These are phyloP conservation scores for Calonectria hongkongensis DNA, from an alignment of 2,329 filamentous ascomycete species.

Conservation along the genomic window DNA sequence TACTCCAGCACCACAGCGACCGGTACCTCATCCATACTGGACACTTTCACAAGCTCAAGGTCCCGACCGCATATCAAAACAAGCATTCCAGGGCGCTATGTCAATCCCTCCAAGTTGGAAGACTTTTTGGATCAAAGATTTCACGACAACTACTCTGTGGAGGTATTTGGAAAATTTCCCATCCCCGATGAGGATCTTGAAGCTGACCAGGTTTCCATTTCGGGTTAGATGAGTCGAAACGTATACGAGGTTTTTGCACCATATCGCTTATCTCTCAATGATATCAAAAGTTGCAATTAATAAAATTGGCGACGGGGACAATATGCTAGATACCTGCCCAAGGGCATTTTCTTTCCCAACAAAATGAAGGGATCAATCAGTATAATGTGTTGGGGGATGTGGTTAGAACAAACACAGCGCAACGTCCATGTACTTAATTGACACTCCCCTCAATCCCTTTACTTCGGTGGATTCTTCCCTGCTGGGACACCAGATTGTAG, in stretches of 20 bases:
- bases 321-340: too few relatives aligned
- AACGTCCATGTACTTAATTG: too few relatives aligned
- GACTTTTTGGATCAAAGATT: constrained; percentile 22
- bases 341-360: too few relatives aligned
- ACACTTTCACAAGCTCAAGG: neutral
- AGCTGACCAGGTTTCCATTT: too few relatives aligned
- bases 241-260: constrained; percentile 24
- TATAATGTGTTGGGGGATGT: too few relatives aligned
- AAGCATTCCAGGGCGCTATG: constrained; percentile 25
- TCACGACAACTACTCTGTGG: constrained; percentile 22
- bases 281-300: constrained; percentile 6
- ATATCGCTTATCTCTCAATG: neutral
- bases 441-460: too few relatives aligned
- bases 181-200: too few relatives aligned
- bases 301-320: too few relatives aligned
- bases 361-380: too few relatives aligned
- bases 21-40: neutral
- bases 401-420: too few relatives aligned
- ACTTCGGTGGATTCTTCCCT: too few relatives aligned
- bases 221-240: constrained; percentile 24
- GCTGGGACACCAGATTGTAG: too few relatives aligned
- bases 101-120: constrained; percentile 28
- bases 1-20: neutral
- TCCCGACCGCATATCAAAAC: neutral
- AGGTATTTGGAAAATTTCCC: neutral